Base-by-base conservation (phyloP, 441 rosid genomes). In the Eruca vesicaria region DNA sequence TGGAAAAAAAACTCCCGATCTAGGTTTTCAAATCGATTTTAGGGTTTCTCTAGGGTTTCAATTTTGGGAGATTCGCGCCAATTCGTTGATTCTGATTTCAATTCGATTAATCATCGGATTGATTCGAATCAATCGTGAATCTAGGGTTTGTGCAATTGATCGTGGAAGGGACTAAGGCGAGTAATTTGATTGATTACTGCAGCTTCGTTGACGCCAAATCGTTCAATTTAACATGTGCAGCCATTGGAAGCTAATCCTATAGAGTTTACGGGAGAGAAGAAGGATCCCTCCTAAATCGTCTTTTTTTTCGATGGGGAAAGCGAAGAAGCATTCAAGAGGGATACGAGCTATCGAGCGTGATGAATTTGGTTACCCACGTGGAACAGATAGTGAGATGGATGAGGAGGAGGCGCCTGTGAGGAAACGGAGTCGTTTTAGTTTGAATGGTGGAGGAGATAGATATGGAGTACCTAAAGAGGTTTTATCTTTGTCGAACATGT, bases 311-410 rank as follows among this genome's bases (percentile, higher is more conserved):
- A 90, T 88, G 94, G 92, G 92, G 65, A 92, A 92, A 82, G 88
- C 93, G 5, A 76, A 86, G 73, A 86, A 89, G 78, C 83, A 81
- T 78, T 83, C 88, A 5, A 89, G 89, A 85, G 91, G 91, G 71
- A 66, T 87, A 55, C 89, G 86, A 79, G 85, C 73, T 20, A 89
- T 87, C 59, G 93, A 87, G 79, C 86, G 93, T 1, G 95, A 90
- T 81, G 97, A 89, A 9, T 83, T 81, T 79, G 94, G 94, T 55
- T 84, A 86, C 81, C 85, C 88, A 2, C 91, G 87, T 9, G 83
- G 87, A 35, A 74, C 86, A 58, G 85, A 86, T 43, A 70, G 69
- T 9, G 90, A 86, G 78, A 81, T 85, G 1, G 91, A n/a, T n/a
- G n/a, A 87, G 79, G 90, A 84, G 52, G 52, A 32, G 35, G 35